A percentile compares a stretch with the other conserved stretches of the same genome.
phyloP scores from a whole-genome alignment of 2,329 filamentous ascomycete species.

The Xylaria polymorpha region DNA sequence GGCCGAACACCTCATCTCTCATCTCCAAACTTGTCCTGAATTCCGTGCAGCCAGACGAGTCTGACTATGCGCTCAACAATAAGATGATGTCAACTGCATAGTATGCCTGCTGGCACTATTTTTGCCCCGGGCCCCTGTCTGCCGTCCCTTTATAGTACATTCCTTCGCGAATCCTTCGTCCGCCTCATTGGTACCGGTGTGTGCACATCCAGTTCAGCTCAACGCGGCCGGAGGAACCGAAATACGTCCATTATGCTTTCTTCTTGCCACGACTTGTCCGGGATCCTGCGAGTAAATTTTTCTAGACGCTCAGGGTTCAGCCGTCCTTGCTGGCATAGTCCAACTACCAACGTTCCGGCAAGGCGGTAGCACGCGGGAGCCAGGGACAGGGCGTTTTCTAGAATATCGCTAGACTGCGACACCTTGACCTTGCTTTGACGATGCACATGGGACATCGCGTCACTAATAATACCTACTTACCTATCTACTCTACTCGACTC shows the following conservation, averaged over 20 bases:
- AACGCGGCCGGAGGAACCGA: conserved; percentile 35
- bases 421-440: conserved; percentile 7
- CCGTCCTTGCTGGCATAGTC: conserved; percentile 17
- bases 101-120: conserved; percentile 13
- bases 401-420: conserved; percentile 22
- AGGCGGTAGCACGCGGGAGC: conserved; percentile 31
- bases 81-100: conserved; percentile 24
- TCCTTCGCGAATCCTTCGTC: conserved; percentile 28
- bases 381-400: conserved; percentile 26
- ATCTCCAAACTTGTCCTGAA: background rate
- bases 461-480: conserved; percentile 14
- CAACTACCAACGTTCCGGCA: conserved; percentile 23
- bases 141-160: conserved; percentile 21
- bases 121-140: conserved; percentile 21
- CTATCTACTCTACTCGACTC: background rate
- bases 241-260: conserved; percentile 33
- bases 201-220: conserved; percentile 20
- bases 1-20: conserved; percentile 28
- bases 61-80: conserved; percentile 17
- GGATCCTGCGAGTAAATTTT: conserved; percentile 1
- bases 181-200: conserved; percentile 25
- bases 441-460: conserved; percentile 19
- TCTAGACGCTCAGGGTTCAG: background rate
- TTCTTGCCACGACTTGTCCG: background rate
- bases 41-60: conserved; percentile 7